Evolutionary conservation across 352 stramenopile genomes (phyloP).

Genomic region (Phytophthora megakarya): DNA sequence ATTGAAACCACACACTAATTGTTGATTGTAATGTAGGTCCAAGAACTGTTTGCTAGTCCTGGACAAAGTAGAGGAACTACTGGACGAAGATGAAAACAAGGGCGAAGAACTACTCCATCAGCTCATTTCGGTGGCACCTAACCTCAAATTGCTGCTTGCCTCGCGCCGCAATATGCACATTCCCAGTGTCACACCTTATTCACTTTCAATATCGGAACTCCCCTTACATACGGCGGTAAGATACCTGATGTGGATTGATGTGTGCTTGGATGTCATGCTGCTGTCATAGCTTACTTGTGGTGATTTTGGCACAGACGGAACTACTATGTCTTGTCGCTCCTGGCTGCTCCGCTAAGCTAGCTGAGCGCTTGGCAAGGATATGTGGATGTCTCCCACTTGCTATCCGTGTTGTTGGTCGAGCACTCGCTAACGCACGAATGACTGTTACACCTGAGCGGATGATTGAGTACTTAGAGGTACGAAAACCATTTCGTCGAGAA

Average conservation of each 20-base stretch:
- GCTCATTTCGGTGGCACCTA: constrained; percentile 71
- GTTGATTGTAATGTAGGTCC: constrained; percentile 32
- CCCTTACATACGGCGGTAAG: constrained; percentile 69
- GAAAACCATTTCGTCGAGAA: neutral
- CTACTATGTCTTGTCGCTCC: constrained; percentile 69
- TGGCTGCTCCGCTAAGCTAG: constrained; percentile 62
- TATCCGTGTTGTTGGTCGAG: constrained; percentile 80
- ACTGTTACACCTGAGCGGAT: constrained; percentile 79
- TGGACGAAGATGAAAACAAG: constrained; percentile 80
- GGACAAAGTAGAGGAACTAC: constrained; percentile 80
- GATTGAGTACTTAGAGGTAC: constrained; percentile 78
- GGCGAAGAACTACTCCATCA: constrained; percentile 69
- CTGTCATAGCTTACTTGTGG: neutral
- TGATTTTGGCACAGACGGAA: constrained; percentile 49
- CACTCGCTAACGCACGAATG: constrained; percentile 74
- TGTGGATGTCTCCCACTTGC: constrained; percentile 81
- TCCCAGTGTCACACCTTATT: constrained; percentile 78
- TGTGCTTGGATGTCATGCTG: neutral
- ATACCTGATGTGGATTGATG: neutral
- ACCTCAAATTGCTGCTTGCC: constrained; percentile 69
- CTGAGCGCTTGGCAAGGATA: constrained; percentile 67
- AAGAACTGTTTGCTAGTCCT: constrained; percentile 77
- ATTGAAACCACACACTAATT: constrained; percentile 4
- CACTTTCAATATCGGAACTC: constrained; percentile 75
- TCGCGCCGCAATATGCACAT: constrained; percentile 78